phyloP scores from a whole-genome alignment of 2,329 filamentous ascomycete genomes.

The Penicillium sp. region DNA sequence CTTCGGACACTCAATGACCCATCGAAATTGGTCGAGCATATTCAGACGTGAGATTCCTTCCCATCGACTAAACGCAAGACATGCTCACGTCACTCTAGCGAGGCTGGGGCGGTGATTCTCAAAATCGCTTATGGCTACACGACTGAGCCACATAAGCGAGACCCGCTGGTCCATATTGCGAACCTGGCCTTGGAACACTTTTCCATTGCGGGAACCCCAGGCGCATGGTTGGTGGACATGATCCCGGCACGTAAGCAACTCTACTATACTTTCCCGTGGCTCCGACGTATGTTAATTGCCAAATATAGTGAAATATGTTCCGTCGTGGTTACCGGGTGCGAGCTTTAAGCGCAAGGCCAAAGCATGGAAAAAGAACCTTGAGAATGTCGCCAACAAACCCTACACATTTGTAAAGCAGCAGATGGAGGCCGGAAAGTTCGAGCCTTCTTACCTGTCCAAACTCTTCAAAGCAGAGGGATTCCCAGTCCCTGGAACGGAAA shows the following conservation, averaged over 20 bases:
- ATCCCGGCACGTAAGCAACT: conserved; percentile 40
- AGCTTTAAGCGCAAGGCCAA: conserved; percentile 42
- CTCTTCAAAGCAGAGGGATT: conserved; percentile 27
- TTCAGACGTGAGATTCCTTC: conserved; percentile 37
- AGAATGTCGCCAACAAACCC: conserved; percentile 35
- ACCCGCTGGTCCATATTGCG: conserved; percentile 43
- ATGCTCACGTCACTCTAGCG: conserved; percentile 18
- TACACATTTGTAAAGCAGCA: conserved; percentile 28
- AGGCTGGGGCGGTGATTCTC: conserved; percentile 40
- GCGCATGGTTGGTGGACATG: conserved; percentile 44
- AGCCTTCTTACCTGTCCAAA: conserved; percentile 17
- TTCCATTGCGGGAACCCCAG: conserved; percentile 37
- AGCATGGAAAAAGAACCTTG: conserved; percentile 31
- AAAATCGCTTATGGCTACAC: conserved; percentile 47
- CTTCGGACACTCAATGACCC: conserved; percentile 40
- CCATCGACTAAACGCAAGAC: neutral
- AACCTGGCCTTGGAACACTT: conserved; percentile 40
- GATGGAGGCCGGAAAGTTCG: conserved; percentile 7
- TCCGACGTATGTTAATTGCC: neutral
- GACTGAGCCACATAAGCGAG: conserved; percentile 33
- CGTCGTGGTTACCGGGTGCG: conserved; percentile 44
- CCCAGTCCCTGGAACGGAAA: conserved; percentile 18
- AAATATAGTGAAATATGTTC: conserved; percentile 34
- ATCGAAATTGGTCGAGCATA: conserved; percentile 36
- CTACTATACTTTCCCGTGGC: too few species aligned